Base-by-base conservation (phyloP, 129 eudicot species). In the Mikania micrantha region DNA sequence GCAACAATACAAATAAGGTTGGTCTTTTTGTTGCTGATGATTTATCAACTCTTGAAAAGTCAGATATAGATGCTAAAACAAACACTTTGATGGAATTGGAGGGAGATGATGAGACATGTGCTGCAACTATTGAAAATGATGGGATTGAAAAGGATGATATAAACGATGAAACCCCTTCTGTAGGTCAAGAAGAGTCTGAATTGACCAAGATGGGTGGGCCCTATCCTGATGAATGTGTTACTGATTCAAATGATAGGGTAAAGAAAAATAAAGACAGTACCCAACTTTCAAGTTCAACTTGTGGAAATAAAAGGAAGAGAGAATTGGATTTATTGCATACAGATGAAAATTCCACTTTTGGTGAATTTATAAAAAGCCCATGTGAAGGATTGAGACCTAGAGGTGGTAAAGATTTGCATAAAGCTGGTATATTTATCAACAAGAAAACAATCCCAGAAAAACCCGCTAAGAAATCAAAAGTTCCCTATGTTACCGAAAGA, bases 361-460 rank as follows among this genome's bases (percentile, higher is more conserved):
- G 73, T 60, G 85, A 83, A 40, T 92, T 86, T 71, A 76, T 84
- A 25, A 86, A 60, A 68, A 86, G 98, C 78, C 98, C 98, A 32
- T 92, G 98, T 74, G 98, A 92, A 81, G 85, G 98, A 49, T 73
- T 92, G 71, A 88, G 98, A 79, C 83, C 98, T 28, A 84, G 98
- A 72, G 81, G 81, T 17, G 56, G 79, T 24, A 76, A 60, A 67
- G 71, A 75, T 11, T 20, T 54, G n/a, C 36, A 66, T 1, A 34
- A 31, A 41, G 68, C 9, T 16, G 69, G 9, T n/a, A 24, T 35
- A 5, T 67, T 44, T 50, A 52, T 21, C 72, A 25, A 9, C 24
- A 66, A 38, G 52, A 60, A 61, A 64, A 13, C 66, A 56, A 60
- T 67, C 16, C 9, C 22, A 12, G 80, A 64, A 27, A 70, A 75